These are phyloP conservation scores for Nannizziopsis arthrosporioides DNA, from an alignment of 2,329 filamentous ascomycete genomes.

Conservation along the genomic window DNA sequence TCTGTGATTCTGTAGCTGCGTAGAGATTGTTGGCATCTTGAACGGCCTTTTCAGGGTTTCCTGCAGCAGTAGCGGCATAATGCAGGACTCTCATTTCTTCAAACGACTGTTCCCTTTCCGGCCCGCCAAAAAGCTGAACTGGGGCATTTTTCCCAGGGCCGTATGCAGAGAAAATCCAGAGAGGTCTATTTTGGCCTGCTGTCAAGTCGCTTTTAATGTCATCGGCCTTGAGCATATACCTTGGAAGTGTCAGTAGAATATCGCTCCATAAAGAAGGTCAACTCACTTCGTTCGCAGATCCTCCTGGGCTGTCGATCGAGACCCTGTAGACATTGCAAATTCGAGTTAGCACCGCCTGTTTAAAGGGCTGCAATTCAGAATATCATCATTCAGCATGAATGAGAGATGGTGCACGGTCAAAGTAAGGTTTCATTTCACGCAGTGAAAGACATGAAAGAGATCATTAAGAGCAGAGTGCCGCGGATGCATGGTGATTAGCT, in stretches of 20 bases:
- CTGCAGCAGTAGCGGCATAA: constrained; percentile 52
- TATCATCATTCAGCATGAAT: too few relatives aligned
- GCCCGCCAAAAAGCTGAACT: constrained; percentile 71
- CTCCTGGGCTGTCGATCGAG: neutral
- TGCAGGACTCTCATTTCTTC: constrained; percentile 71
- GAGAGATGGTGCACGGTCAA: too few relatives aligned
- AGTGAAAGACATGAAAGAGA: too few relatives aligned
- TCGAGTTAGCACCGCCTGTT: neutral
- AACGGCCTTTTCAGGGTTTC: constrained; percentile 46
- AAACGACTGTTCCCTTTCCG: constrained; percentile 67
- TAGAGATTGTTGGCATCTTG: constrained; percentile 46
- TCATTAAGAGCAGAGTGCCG: too few relatives aligned
- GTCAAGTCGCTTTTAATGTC: constrained; percentile 56
- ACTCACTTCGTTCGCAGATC: constrained; percentile 8
- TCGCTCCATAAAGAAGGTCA: neutral
- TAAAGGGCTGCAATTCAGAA: too few relatives aligned
- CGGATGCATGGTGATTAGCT: too few relatives aligned
- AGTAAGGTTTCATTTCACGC: too few relatives aligned
- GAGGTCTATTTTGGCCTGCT: constrained; percentile 51
- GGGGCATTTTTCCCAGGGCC: constrained; percentile 66
- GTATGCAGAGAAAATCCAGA: constrained; percentile 81
- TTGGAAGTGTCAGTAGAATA: constrained; percentile 17
- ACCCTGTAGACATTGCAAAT: neutral
- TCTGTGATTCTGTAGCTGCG: constrained; percentile 56
- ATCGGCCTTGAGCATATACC: constrained; percentile 46